phyloP scores from a whole-genome alignment of 108 stramenopile species.

The Conticribra weissflogii region DNA sequence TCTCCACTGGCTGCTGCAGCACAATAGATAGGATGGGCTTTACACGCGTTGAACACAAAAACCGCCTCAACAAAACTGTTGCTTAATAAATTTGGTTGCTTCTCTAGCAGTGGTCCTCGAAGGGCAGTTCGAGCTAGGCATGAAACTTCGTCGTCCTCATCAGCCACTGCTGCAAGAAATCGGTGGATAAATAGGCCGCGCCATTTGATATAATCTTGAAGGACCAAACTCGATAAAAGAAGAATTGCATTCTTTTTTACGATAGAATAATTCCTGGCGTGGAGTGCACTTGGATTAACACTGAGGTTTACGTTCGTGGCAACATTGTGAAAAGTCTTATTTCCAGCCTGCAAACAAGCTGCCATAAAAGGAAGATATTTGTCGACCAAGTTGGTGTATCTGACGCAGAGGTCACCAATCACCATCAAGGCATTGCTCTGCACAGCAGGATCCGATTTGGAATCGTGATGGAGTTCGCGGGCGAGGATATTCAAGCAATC shows the following conservation, averaged over 20 bases:
- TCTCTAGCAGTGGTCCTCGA: slow-evolving; percentile 69
- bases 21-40: slow-evolving; percentile 88
- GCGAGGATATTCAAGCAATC: slow-evolving; percentile 80
- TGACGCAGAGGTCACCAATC: slow-evolving; percentile 90
- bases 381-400: slow-evolving; percentile 93
- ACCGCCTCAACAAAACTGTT: slow-evolving; percentile 91
- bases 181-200: slow-evolving; percentile 88
- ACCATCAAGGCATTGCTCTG: slow-evolving; percentile 90
- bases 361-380: slow-evolving; percentile 92
- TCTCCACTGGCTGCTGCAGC: slow-evolving; percentile 75
- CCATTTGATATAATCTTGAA: slow-evolving; percentile 98
- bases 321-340: slow-evolving; percentile 22
- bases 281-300: slow-evolving; percentile 10
- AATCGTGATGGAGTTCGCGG: slow-evolving; percentile 77
- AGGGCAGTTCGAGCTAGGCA: slow-evolving; percentile 75
- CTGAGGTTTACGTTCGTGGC: slow-evolving; percentile 29
- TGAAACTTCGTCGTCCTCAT: slow-evolving; percentile 85
- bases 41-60: slow-evolving; percentile 91
- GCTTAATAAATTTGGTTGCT: slow-evolving; percentile 82
- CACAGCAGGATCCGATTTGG: slow-evolving; percentile 62
- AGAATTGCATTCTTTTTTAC: slow-evolving; percentile 91
- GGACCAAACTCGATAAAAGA: slow-evolving; percentile 80
- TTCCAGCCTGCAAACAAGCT: slow-evolving; percentile 83
- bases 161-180: slow-evolving; percentile 89
- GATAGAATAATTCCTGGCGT: slow-evolving; percentile 31